Base-by-base conservation (phyloP, 2,329 filamentous ascomycete genomes). In the Pseudomassariella vexata region DNA sequence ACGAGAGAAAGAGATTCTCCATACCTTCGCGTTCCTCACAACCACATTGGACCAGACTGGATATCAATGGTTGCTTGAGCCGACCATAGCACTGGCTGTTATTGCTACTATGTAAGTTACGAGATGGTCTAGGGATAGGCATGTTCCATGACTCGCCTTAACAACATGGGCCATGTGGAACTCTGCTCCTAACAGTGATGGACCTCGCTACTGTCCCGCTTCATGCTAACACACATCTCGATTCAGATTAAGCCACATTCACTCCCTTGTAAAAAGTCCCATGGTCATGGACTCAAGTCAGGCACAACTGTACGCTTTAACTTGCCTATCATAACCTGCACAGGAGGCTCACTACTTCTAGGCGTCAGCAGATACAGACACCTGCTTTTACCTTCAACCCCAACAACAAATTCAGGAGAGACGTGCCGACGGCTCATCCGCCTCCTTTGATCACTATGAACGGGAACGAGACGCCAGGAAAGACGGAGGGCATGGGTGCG, bases 241-340 rank as follows among this genome's bases (percentile, higher is more conserved):
- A 47, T 44, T 47, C 56, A 57, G 49, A 55, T 53, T 52, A 51
- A 54, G 45, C 32, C 24, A 28, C 41, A 38, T 51, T 54, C 52
- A 48, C 47, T 59, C 52, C 48, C 46, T 56, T 48, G 41, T 41
- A 42, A 52, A 44, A 46, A 45, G n/a, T n/a, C 48, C 48, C 48
- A 47, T 51, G 56, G 56, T 52, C 59, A 73, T 74, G 70, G 65
- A 72, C 49, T 59, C 67, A 41, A 62, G 55, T 49, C 67, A 73
- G 48, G 56, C 63, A 50, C 64, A 70, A 48, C 51, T 72, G 71
- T 76, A 70, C 56, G 70, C 49, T 41, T n/a, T 38, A 41, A 40
- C 32, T 35, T 42, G 36, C 29, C 44, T 44, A 26, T 28, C 24
- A 20, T 39, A 40, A 35, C 20, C 22, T 23, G 30, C 30, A n/a